Conservation (phyloP, 108 stramenopile species). For the Stephanodiscus triporus region DNA sequence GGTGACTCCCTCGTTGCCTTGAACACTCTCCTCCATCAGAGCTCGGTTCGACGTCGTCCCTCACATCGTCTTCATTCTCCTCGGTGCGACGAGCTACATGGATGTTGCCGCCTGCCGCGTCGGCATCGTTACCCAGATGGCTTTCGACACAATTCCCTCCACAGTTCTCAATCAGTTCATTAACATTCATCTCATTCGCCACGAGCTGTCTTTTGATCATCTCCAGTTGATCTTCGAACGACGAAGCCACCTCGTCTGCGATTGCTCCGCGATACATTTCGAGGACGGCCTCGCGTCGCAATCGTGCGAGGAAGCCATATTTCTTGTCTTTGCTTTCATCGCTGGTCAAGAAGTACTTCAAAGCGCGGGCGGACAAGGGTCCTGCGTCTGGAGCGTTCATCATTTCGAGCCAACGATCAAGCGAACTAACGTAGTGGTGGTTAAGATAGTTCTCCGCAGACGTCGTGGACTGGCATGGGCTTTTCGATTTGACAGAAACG, state of each 20-base stretch:
- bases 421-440: not conserved
- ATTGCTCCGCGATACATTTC: not conserved
- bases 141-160: no score
- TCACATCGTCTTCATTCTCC: not conserved
- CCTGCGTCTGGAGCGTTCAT: not conserved
- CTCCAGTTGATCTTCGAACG: not conserved
- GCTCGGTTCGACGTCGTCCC: no score
- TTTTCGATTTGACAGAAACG: not conserved
- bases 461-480: not conserved
- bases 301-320: not conserved
- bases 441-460: not conserved
- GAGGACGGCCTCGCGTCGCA: not conserved
- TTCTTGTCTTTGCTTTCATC: not conserved
- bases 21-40: no score
- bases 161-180: no score
- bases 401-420: not conserved
- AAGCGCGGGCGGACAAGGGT: not conserved
- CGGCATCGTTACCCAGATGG: no score
- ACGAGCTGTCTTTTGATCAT: not conserved
- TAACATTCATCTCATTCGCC: not conserved
- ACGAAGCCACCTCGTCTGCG: not conserved
- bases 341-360: not conserved
- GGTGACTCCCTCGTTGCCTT: no score
- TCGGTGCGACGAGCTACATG: no score
- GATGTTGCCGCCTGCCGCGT: no score